These are phyloP conservation scores for Carex cristatella DNA, from an alignment of 176 grass and related monocot species.

Conservation along the genomic window DNA sequence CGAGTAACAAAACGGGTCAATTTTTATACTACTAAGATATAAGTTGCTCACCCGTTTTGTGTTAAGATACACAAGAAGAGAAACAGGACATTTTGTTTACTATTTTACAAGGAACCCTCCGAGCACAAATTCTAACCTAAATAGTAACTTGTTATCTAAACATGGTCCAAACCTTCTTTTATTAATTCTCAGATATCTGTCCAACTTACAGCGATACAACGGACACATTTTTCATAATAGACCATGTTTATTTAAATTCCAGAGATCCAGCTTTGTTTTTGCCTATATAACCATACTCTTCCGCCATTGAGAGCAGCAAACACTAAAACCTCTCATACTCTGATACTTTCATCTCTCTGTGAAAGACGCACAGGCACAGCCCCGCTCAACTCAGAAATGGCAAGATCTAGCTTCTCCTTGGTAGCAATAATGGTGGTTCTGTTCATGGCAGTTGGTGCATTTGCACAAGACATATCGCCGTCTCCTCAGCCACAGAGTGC, in stretches of 20 bases:
- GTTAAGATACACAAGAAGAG: neutral
- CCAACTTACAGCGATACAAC: neutral
- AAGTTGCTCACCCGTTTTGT: neutral
- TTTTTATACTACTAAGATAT: neutral
- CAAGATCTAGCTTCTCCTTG: constrained; percentile 32
- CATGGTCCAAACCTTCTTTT: neutral
- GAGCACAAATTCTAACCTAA: constrained; percentile 17
- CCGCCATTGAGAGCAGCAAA: neutral
- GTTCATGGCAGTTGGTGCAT: constrained; percentile 34
- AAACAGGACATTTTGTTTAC: neutral
- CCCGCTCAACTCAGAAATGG: constrained; percentile 29
- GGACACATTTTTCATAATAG: neutral
- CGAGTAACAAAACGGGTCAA: neutral
- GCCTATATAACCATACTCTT: neutral
- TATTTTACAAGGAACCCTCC: neutral
- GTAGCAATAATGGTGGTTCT: constrained; percentile 40
- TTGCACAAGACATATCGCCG: constrained; percentile 37
- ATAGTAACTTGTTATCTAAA: neutral
- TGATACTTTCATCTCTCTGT: neutral
- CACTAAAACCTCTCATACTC: neutral
- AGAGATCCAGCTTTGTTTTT: neutral
- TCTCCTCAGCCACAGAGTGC: constrained; percentile 47
- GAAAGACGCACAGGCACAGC: too few species aligned
- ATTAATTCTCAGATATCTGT: neutral
- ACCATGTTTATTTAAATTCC: neutral